Conservation (phyloP, 371 early-diverging fungal genomes). For the Rhizopus stolonifer region DNA sequence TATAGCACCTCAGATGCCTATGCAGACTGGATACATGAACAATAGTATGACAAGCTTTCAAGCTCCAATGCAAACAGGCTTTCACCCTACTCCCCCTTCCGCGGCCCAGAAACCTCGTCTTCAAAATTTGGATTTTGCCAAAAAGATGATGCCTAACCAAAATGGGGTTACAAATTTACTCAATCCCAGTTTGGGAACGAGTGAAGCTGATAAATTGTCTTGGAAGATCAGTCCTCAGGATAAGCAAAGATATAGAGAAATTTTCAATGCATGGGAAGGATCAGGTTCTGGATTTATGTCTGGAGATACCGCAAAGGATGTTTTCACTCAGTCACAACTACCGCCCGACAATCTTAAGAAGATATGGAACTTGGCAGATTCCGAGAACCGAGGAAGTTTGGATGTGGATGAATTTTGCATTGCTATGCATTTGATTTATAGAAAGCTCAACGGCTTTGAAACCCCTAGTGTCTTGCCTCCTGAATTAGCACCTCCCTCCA, state of each 20-base stretch:
- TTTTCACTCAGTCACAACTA: conserved; percentile 59
- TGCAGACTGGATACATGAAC: conserved; percentile 16
- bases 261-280: conserved; percentile 85
- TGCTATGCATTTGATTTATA: conserved; percentile 62
- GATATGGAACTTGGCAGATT: conserved; percentile 53
- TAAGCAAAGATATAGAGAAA: conserved; percentile 75
- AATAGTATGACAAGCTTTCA: conserved; percentile 12
- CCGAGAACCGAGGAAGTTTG: conserved; percentile 45
- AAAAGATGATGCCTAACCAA: conserved; percentile 56
- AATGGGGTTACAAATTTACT: conserved; percentile 33
- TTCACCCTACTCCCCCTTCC: conserved; percentile 17
- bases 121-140: conserved; percentile 45
- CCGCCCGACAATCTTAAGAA: conserved; percentile 40
- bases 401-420: conserved; percentile 54
- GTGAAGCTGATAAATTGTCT: conserved; percentile 23
- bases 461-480: conserved; percentile 77
- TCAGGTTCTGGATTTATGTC: conserved; percentile 75
- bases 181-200: conserved; percentile 25
- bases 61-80: conserved; percentile 26
- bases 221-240: conserved; percentile 87
- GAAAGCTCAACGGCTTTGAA: conserved; percentile 73
- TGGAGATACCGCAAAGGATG: conserved; percentile 80
- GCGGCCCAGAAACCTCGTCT: conserved; percentile 32
- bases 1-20: conserved; percentile 17
- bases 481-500: conserved; percentile 80